Evolutionary conservation across 257 asterid species (phyloP).

Genomic region (Solanum paucissectum): DNA sequence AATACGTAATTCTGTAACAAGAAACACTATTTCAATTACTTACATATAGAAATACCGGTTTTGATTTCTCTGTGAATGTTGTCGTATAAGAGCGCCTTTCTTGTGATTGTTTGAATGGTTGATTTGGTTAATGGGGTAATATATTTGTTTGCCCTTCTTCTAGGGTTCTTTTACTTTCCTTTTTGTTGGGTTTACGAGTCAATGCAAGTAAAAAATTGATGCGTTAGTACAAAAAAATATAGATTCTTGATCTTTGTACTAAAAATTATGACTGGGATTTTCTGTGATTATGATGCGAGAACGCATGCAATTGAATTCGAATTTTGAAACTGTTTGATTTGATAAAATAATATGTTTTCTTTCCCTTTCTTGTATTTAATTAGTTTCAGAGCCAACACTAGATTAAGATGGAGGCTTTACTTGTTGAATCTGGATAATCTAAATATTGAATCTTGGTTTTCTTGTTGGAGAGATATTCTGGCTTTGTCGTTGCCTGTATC

Average conservation of each 20-base stretch:
- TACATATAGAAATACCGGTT: no score
- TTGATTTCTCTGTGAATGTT: not conserved
- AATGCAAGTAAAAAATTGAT: slow-evolving; percentile 1
- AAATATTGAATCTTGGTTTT: not conserved
- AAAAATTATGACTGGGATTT: not conserved
- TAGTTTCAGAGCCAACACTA: not conserved
- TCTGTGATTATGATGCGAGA: not conserved
- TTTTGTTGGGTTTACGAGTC: not conserved
- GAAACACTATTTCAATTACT: no score
- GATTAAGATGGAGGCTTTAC: not conserved
- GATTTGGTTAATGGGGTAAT: not conserved
- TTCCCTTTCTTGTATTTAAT: not conserved
- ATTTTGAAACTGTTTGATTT: not conserved
- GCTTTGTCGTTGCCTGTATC: not conserved
- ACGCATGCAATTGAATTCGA: not conserved
- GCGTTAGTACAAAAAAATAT: not conserved
- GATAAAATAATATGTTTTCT: not conserved
- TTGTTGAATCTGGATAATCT: no score
- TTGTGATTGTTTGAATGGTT: not conserved
- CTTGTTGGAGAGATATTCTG: not conserved
- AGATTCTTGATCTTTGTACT: not conserved
- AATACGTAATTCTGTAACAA: no score
- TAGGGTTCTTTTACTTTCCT: not conserved
- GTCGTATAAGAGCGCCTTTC: not conserved
- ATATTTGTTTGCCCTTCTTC: not conserved